A percentile compares a stretch with the other conserved stretches of the same genome.
These are phyloP conservation scores for Solanum gracilifrons DNA, from an alignment of 257 asterid genomes.

Conservation along the genomic window DNA sequence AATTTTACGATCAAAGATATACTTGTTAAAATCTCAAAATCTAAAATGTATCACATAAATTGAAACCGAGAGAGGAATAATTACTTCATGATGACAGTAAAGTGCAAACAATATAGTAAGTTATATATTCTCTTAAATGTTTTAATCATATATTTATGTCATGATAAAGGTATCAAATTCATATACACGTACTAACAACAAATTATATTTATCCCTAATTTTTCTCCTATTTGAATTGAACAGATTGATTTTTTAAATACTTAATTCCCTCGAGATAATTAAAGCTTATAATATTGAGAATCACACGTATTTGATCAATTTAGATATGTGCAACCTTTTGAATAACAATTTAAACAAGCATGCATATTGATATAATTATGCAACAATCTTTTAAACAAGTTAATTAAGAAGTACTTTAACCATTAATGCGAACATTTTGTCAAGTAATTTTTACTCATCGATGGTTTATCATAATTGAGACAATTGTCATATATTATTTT, in stretches of 20 bases:
- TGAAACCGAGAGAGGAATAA: fast-evolving
- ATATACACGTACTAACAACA: neutral
- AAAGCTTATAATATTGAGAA: neutral
- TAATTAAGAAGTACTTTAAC: neutral
- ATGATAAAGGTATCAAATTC: neutral
- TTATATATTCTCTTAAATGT: neutral
- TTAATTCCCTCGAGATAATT: neutral
- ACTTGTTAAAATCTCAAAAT: no score
- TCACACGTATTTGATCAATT: neutral
- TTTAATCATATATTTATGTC: neutral
- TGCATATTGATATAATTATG: no score
- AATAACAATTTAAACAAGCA: neutral
- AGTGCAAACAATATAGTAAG: neutral
- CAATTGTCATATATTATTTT: no score
- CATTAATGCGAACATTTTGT: neutral
- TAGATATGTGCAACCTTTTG: neutral
- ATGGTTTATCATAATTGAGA: neutral
- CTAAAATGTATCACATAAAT: neutral
- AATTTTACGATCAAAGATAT: no score
- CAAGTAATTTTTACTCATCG: neutral
- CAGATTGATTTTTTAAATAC: neutral
- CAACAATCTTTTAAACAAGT: neutral
- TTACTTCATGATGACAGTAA: neutral
- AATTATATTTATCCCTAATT: neutral
- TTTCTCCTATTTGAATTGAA: neutral